Evolutionary conservation across 202 grass and related monocot species (phyloP).

Genomic region (Thinopyrum obtusiflorum): DNA sequence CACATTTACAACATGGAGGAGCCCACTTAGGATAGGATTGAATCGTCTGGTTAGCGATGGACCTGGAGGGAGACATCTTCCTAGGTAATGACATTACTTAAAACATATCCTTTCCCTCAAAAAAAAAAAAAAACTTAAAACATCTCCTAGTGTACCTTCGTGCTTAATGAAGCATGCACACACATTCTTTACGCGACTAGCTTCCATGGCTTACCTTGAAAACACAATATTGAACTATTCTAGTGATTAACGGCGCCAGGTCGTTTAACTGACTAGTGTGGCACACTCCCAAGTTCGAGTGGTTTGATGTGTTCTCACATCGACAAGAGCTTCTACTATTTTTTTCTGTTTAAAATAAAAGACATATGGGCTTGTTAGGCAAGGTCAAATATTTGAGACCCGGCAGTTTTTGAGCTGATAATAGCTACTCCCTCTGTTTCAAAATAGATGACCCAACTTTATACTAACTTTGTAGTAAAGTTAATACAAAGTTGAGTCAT

Average conservation of each 20-base stretch:
- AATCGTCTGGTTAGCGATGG: neutral
- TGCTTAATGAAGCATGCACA: constrained; percentile 18
- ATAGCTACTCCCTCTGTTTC: no score
- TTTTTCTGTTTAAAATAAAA: no score
- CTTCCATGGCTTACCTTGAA: constrained; percentile 2
- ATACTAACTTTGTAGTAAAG: no score
- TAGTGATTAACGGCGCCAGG: no score
- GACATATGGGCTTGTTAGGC: no score
- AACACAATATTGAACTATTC: no score
- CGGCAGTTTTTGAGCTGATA: no score
- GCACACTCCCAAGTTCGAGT: neutral
- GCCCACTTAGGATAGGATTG: neutral
- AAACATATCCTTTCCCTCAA: constrained; percentile 54
- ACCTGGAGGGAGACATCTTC: constrained; percentile 40
- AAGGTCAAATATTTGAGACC: no score
- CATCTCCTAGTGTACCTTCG: constrained; percentile 44
- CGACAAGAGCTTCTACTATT: no score
- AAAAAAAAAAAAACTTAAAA: no score
- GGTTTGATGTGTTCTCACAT: neutral
- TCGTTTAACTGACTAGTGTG: neutral
- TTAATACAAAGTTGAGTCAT: no score
- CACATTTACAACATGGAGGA: constrained; percentile 19
- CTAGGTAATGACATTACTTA: constrained; percentile 12
- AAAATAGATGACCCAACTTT: no score
- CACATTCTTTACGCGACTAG: neutral